These are phyloP conservation scores for Acrocalymma vagum DNA, from an alignment of 2,329 filamentous ascomycete species.

Conservation along the genomic window DNA sequence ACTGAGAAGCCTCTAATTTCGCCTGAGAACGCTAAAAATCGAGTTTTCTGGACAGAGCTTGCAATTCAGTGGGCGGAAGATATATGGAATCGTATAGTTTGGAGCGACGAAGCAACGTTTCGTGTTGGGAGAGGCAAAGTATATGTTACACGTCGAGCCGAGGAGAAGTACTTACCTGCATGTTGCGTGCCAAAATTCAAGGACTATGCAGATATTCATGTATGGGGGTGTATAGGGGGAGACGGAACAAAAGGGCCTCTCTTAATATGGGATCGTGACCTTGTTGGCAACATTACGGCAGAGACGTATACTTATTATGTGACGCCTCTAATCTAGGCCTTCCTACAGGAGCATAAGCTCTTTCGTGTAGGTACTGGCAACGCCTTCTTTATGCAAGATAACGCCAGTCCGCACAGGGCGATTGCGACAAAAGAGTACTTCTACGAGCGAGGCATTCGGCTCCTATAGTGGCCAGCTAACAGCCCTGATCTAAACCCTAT, in stretches of 20 bases:
- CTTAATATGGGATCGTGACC: conserved; percentile 4
- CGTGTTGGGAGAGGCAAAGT: neutral
- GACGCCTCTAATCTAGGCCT: neutral
- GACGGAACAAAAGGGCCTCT: conserved; percentile 9
- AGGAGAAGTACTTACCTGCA: conserved; percentile 6
- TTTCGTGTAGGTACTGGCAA: conserved; percentile 3
- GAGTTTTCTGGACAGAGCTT: neutral
- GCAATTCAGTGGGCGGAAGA: neutral
- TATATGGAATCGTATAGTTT: conserved; percentile 3
- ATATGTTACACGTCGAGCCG: neutral
- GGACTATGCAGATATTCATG: neutral
- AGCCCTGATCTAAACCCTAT: conserved; percentile 14
- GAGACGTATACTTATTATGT: conserved; percentile 1
- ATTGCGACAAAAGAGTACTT: neutral
- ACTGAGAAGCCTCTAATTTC: conserved; percentile 3
- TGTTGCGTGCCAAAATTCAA: conserved; percentile 8
- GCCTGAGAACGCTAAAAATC: neutral
- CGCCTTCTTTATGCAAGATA: conserved; percentile 11
- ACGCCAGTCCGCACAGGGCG: conserved; percentile 3
- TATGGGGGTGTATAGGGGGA: conserved; percentile 7
- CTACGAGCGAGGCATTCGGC: conserved; percentile 1
- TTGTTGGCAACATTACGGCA: neutral
- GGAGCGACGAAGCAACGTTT: neutral
- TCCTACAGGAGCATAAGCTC: conserved; percentile 6
- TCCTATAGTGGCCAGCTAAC: conserved; percentile 7